These are phyloP conservation scores for Aspergillus cejpii DNA, from an alignment of 2,329 filamentous ascomycete genomes.

Conservation along the genomic window DNA sequence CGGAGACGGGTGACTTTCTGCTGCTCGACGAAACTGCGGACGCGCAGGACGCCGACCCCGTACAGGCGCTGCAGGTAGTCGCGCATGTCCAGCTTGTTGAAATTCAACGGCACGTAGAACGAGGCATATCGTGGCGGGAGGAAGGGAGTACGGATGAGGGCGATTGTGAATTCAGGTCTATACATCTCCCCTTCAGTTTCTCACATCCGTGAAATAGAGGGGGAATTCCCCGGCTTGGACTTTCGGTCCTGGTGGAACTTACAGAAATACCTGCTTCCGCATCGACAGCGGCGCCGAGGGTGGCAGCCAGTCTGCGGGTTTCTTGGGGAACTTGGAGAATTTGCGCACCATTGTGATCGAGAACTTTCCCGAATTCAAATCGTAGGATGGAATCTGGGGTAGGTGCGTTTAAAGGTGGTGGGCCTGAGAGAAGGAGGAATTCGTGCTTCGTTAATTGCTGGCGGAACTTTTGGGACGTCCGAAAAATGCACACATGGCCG, in stretches of 20 bases:
- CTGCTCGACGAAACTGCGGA: slow-evolving; percentile 75
- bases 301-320: slow-evolving; percentile 20
- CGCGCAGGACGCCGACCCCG: slow-evolving; percentile 61
- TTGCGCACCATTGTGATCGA: slow-evolving; percentile 29
- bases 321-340: slow-evolving; percentile 24
- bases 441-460: background rate
- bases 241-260: slow-evolving; percentile 35
- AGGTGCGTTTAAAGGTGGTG: background rate
- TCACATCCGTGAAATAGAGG: no score
- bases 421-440: background rate
- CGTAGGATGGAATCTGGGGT: background rate
- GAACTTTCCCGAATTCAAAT: background rate
- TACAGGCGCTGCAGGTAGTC: slow-evolving; percentile 91
- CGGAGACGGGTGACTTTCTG: slow-evolving; percentile 50
- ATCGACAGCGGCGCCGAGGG: slow-evolving; percentile 23
- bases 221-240: no score
- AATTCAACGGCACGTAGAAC: slow-evolving; percentile 82
- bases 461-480: slow-evolving; percentile 24
- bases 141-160: slow-evolving; percentile 65
- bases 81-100: slow-evolving; percentile 94
- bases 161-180: slow-evolving; percentile 76
- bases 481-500: slow-evolving; percentile 33
- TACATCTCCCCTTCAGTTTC: no score
- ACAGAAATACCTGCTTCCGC: slow-evolving; percentile 52
- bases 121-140: slow-evolving; percentile 74